Evolutionary conservation across 2,329 filamentous ascomycete genomes (phyloP).

Genomic region (Trichoderma atrobrunneum): DNA sequence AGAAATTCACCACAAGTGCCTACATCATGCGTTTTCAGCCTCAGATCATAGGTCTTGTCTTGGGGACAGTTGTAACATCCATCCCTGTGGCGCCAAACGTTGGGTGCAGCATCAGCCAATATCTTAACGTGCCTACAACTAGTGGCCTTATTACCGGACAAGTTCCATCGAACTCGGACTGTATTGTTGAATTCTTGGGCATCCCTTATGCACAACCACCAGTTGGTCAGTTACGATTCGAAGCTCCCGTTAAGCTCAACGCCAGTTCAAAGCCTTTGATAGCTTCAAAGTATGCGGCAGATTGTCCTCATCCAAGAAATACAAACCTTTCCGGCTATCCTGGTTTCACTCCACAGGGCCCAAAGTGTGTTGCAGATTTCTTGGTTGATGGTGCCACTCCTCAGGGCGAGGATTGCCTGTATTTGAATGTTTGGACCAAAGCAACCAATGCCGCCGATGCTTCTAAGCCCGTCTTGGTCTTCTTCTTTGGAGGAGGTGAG

Average conservation of each 20-base stretch:
- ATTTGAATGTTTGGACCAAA: neutral
- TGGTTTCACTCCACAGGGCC: neutral
- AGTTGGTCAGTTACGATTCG: neutral
- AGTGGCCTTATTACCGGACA: neutral
- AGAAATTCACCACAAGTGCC: neutral
- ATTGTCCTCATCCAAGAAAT: neutral
- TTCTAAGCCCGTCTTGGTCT: neutral
- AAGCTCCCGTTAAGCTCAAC: neutral
- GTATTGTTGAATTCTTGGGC: neutral
- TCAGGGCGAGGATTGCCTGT: neutral
- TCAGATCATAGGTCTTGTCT: neutral
- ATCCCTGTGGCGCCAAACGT: neutral
- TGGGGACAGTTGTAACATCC: neutral
- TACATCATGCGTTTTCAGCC: neutral
- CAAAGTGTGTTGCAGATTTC: neutral
- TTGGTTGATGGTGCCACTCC: neutral
- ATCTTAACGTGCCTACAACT: neutral
- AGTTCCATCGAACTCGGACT: neutral
- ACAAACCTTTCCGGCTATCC: neutral
- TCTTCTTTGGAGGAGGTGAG: neutral
- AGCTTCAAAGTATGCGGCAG: neutral
- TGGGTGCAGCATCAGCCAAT: neutral
- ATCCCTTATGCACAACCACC: neutral
- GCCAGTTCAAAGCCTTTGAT: neutral
- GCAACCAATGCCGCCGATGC: neutral